These are phyloP conservation scores for Leishmania gerbilli DNA, from an alignment of 208 protist species.

Conservation along the genomic window DNA sequence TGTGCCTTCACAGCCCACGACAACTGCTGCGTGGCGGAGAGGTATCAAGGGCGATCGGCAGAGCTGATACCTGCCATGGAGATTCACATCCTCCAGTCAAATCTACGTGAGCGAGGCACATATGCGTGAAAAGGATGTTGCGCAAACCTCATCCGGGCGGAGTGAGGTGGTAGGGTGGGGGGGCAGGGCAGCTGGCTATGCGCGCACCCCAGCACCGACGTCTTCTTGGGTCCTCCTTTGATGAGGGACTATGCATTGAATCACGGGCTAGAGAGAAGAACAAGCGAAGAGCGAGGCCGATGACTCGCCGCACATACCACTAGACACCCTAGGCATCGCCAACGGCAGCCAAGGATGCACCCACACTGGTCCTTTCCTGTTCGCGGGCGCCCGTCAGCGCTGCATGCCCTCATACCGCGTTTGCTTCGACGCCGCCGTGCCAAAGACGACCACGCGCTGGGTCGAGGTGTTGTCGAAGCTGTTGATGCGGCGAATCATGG, in stretches of 20 bases:
- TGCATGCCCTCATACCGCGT: conserved; percentile 7
- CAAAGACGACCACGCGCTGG: conserved; percentile 78
- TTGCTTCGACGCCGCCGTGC: conserved; percentile 30
- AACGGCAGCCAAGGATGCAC: neutral
- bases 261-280: neutral
- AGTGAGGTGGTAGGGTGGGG: neutral
- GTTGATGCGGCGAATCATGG: conserved; percentile 82
- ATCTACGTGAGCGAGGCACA: neutral
- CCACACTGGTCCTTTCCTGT: neutral
- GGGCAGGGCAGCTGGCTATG: neutral
- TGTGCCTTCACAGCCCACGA: neutral
- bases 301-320: neutral
- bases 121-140: no score
- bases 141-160: neutral
- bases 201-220: neutral
- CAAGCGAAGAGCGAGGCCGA: neutral
- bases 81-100: neutral
- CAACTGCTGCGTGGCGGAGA: neutral
- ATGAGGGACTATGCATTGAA: neutral
- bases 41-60: neutral
- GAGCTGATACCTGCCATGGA: neutral
- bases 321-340: neutral
- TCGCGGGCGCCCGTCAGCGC: neutral
- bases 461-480: conserved; percentile 81
- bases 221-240: neutral